Evolutionary conservation across 805 yeast species (phyloP), one percentile per base, ranked within the genome.

Genomic region (Pachysolen tannophilus): DNA sequence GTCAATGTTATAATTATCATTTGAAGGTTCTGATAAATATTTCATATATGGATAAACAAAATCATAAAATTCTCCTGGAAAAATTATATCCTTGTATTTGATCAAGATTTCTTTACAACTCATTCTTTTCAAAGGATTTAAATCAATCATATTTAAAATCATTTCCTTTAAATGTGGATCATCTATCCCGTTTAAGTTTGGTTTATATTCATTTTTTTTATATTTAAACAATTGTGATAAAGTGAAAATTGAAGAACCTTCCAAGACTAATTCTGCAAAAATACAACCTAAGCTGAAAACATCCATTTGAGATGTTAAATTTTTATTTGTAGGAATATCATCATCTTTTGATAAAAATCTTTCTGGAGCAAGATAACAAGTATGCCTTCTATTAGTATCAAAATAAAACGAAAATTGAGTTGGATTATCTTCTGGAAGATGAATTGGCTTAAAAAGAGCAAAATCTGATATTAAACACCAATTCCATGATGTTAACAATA

Each of bases 341-440:
- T 56, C 58, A 31, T 47, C 48, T 16, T 52, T 27, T 41, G 59
- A 46, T 48, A 64, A 41, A 48, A 92, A 90, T 44, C 98, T 63
- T 53, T 92, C 98, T 0, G 98, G 98, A 0, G 98, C 97, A 28
- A 92, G 56, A 55, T 90, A 90, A 56, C 98, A 92, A 2, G 76
- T 72, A 47, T 95, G 68, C 43, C 97, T 66, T 51, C 76, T 84
- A 2, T 94, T 82, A 3, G 90, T 84, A 58, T 92, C 97, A 52
- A 88, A 92, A 56, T 80, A 92, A 50, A 90, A 92, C 1, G 92
- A 77, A 48, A 83, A 92, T 42, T 82, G 90, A 9, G 88, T 82
- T 0, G 97, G 97, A 49, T 92, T 90, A 45, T 87, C 92, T 43
- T 84, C 95, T 0, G 97, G 97, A 21, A 92, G 58, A 46, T 69